Evolutionary conservation across 805 yeast species (phyloP).

Genomic region (Kodamaea kaohsiungensis): DNA sequence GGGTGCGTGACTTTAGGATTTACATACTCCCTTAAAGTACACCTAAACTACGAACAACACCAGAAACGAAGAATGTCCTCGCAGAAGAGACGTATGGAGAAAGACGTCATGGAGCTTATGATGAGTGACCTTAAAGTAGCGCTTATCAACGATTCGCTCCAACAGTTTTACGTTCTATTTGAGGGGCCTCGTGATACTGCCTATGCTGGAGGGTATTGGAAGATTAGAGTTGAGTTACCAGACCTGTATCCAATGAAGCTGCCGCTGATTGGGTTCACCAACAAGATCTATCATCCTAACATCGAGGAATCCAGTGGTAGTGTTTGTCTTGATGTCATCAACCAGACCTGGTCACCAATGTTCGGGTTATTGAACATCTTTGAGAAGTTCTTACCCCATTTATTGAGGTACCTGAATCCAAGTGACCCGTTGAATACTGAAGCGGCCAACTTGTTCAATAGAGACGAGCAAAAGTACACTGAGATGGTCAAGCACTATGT

Average conservation of each 20-base stretch:
- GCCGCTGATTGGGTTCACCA: slow-evolving; percentile 92
- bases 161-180: slow-evolving; percentile 83
- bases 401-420: slow-evolving; percentile 89
- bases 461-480: slow-evolving; percentile 66
- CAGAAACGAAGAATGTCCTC: slow-evolving; percentile 42
- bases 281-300: slow-evolving; percentile 92
- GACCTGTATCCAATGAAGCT: slow-evolving; percentile 94
- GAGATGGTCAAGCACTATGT: slow-evolving; percentile 75
- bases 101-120: slow-evolving; percentile 94
- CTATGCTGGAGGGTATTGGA: slow-evolving; percentile 88
- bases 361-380: slow-evolving; percentile 88
- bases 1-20: slow-evolving; percentile 10
- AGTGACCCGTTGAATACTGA: slow-evolving; percentile 91
- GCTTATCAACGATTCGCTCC: slow-evolving; percentile 72
- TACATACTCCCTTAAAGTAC: slow-evolving; percentile 1
- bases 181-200: slow-evolving; percentile 83
- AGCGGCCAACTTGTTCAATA: slow-evolving; percentile 77
- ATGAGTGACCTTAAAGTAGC: slow-evolving; percentile 93
- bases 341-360: slow-evolving; percentile 98
- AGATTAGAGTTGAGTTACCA: slow-evolving; percentile 88
- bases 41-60: not conserved
- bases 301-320: slow-evolving; percentile 90
- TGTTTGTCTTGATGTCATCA: slow-evolving; percentile 93
- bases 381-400: slow-evolving; percentile 90
- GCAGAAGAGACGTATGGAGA: slow-evolving; percentile 80